Evolutionary conservation across 2,329 filamentous ascomycete genomes (phyloP).

Genomic region (Calcarisporium arbuscula): DNA sequence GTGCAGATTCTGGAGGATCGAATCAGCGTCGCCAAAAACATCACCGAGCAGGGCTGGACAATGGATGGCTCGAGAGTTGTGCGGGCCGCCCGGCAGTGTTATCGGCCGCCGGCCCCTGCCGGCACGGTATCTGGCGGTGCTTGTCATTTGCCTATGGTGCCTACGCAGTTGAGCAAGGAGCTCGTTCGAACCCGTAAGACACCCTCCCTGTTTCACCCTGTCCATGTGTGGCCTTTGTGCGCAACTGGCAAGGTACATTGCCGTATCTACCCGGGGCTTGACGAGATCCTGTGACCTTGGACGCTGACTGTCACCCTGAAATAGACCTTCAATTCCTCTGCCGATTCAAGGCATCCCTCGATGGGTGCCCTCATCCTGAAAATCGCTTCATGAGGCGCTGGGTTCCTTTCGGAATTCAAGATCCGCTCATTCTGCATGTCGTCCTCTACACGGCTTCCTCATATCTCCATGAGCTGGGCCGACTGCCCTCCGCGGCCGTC

Average conservation of each 20-base stretch:
- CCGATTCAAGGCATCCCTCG: slow-evolving; percentile 44
- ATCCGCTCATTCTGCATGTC: slow-evolving; percentile 42
- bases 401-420: slow-evolving; percentile 41
- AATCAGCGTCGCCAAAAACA: slow-evolving; percentile 21
- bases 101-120: slow-evolving; percentile 15
- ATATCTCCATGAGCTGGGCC: slow-evolving; percentile 43
- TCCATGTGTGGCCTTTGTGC: no score
- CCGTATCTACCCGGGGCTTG: no score
- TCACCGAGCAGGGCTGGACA: slow-evolving; percentile 23
- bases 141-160: slow-evolving; percentile 33
- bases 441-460: slow-evolving; percentile 45
- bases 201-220: no score
- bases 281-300: not conserved
- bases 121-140: slow-evolving; percentile 28
- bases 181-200: slow-evolving; percentile 40
- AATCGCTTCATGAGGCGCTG: slow-evolving; percentile 42
- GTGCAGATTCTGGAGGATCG: slow-evolving; percentile 23
- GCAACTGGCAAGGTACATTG: no score
- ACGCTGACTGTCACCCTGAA: no score
- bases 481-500: slow-evolving; percentile 36
- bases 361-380: slow-evolving; percentile 37
- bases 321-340: slow-evolving; percentile 44
- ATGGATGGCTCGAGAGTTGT: slow-evolving; percentile 19
- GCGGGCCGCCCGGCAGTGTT: slow-evolving; percentile 14
- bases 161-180: slow-evolving; percentile 38